Evolutionary conservation across 495 filamentous ascomycete species (phyloP), one percentile per base, ranked within the genome.

Genomic region (Venustampulla echinocandica): DNA sequence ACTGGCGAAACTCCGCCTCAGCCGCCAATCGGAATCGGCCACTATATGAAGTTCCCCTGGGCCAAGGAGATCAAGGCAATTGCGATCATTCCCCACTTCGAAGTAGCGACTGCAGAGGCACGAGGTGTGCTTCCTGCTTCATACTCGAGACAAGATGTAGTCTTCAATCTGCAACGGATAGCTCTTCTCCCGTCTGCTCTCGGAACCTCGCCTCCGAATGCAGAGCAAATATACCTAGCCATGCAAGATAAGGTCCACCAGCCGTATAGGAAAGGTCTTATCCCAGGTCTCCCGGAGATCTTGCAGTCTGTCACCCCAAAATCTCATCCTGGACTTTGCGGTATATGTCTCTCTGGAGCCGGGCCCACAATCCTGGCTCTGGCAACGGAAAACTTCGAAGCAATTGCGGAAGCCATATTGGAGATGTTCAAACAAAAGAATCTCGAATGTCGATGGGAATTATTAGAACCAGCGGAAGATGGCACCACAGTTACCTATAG

Each of bases 171-270:
- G 45, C 92, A 96, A 62, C 77, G 92, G 47, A 83, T 90, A 59
- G 87, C 90, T 13, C 69, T 97, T 18, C 79, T 98, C 10, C 86
- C 90, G 10, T 80, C 82, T 3, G 88, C 88, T 1, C 69, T 98
- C 50, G 89, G 89, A 36, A 76, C 82, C 51, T 87, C 82, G 13
- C 92, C 92, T 5, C 90, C 89, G n/a, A 82, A 95, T 58, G 78
- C 90, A 30, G 82, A 89, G 50, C 81, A 88, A 64, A 97, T 98
- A 61, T 94, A 87, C 69, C 74, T 89, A 21, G 90, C 87, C 21
- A 98, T 98, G 92, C 89, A 95, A 65, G 92, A 98, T 68, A 92
- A 87, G 63, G 73, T 98, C 30, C 92, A 98, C 64, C 92, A 98
- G 63, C 90, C 86, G 9, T 95, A 97, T 66, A 80, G 92, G 34